These are phyloP conservation scores for Fusarium annulatum DNA, from an alignment of 2,329 filamentous ascomycete species.

Conservation along the genomic window DNA sequence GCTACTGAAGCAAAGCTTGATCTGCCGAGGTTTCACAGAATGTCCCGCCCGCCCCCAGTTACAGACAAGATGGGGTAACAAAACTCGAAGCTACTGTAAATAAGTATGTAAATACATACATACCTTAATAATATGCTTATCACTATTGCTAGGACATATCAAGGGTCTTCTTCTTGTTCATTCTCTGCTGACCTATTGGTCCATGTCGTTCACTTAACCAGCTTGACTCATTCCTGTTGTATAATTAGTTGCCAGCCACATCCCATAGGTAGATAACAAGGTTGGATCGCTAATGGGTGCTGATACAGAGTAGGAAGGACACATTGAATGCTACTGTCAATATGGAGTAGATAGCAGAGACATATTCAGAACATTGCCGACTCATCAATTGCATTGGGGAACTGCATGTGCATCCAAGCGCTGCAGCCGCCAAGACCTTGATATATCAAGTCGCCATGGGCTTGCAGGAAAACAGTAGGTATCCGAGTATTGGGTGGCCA, in stretches of 20 bases:
- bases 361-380: neutral
- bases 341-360: neutral
- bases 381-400: neutral
- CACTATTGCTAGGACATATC: neutral
- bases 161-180: neutral
- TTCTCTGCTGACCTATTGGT: neutral
- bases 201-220: neutral
- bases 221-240: neutral
- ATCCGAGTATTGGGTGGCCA: neutral
- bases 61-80: constrained; percentile 5
- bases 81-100: neutral
- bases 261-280: neutral
- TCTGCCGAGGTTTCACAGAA: constrained; percentile 10
- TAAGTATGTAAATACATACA: neutral
- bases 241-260: neutral
- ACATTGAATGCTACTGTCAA: neutral
- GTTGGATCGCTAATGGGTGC: neutral
- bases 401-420: neutral
- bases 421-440: constrained; percentile 9
- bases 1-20: neutral
- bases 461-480: constrained; percentile 8
- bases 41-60: neutral
- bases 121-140: constrained; percentile 25
- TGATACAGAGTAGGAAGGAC: neutral
- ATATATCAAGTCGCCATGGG: constrained; percentile 14